A percentile compares a stretch with the other conserved stretches of the same genome.
phyloP scores from a whole-genome alignment of 495 filamentous ascomycete genomes.

The Hypomontagnella submonticulosa region DNA sequence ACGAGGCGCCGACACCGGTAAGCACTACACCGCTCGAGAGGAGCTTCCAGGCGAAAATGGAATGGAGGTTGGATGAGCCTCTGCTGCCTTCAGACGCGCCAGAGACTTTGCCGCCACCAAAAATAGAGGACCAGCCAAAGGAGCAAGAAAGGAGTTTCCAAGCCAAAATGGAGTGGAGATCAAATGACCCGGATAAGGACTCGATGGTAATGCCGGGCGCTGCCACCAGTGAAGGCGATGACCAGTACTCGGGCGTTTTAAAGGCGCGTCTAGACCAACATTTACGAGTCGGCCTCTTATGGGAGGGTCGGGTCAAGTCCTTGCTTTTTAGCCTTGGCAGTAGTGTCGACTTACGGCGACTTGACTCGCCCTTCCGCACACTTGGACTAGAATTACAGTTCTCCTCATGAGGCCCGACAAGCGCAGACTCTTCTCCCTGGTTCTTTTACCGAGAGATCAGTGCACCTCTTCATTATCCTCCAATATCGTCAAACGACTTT shows the following conservation, averaged over 20 bases:
- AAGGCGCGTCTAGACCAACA: conserved; percentile 90
- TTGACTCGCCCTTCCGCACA: conserved; percentile 74
- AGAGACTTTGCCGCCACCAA: conserved; percentile 59
- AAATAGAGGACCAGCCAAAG: conserved; percentile 30
- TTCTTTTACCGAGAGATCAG: not conserved
- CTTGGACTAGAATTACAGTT: conserved; percentile 92
- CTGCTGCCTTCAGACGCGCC: conserved; percentile 31
- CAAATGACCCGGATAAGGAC: conserved; percentile 52
- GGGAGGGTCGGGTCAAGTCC: conserved; percentile 95
- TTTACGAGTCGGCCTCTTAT: conserved; percentile 82
- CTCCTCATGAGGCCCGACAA: conserved; percentile 72
- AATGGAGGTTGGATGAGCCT: conserved; percentile 61
- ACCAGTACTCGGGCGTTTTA: conserved; percentile 83
- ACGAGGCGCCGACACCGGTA: conserved; percentile 32
- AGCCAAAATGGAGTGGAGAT: conserved; percentile 66
- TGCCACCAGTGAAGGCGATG: conserved; percentile 54
- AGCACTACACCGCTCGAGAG: conserved; percentile 42
- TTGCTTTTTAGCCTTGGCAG: conserved; percentile 90
- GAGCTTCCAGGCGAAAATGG: conserved; percentile 64
- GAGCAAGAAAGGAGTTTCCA: conserved; percentile 61
- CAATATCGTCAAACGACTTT: conserved; percentile 1
- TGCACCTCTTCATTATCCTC: conserved; percentile 2
- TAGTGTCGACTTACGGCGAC: conserved; percentile 76
- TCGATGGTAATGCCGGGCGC: conserved; percentile 28
- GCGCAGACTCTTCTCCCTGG: not conserved